Conservation (phyloP, 2,329 filamentous ascomycete species). For the Exutisphaerella laricina region DNA sequence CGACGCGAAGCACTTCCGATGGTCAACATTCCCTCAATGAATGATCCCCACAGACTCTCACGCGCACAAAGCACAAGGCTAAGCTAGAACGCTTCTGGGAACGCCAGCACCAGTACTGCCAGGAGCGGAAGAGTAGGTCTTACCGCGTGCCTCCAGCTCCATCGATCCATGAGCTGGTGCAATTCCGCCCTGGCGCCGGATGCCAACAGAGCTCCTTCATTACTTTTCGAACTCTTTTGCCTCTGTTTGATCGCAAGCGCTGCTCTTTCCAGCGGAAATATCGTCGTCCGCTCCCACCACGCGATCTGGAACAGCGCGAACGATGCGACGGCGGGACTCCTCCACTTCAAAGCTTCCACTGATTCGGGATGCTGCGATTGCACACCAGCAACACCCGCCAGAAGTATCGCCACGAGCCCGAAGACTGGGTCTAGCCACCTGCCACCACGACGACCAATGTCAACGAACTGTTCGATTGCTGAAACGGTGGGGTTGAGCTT, state of each 20-base stretch:
- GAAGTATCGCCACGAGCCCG: not conserved
- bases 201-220: not conserved
- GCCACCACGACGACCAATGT: not conserved
- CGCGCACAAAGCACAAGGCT: no score
- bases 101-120: not conserved
- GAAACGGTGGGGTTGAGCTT: conserved; percentile 2
- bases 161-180: not conserved
- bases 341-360: not conserved
- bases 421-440: conserved; percentile 2
- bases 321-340: not conserved
- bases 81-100: no score
- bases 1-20: no score
- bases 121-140: not conserved
- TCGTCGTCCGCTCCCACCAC: conserved; percentile 6
- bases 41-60: no score
- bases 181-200: not conserved
- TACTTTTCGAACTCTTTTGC: not conserved
- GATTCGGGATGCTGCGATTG: not conserved
- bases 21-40: no score
- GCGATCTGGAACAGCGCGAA: conserved; percentile 3
- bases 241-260: conserved; percentile 1
- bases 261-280: conserved; percentile 2
- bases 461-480: not conserved
- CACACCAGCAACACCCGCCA: not conserved
- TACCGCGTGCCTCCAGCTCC: not conserved